phyloP scores from a whole-genome alignment of 345 rosid species.

The Eucalyptus microcorys region DNA sequence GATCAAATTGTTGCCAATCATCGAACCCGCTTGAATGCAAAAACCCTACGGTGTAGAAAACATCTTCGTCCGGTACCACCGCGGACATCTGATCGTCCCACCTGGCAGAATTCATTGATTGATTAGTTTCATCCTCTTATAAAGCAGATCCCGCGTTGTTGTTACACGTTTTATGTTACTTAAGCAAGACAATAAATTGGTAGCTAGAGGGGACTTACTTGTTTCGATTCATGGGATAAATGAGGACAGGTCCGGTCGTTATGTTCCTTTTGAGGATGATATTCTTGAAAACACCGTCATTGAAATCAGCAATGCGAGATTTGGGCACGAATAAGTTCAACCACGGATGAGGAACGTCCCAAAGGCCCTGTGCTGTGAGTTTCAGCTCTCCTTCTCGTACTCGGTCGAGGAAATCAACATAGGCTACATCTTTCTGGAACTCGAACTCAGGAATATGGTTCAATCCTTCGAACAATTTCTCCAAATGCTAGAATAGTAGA shows the following conservation, averaged over 20 bases:
- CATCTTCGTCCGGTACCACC: constrained; percentile 59
- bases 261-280: constrained; percentile 55
- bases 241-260: constrained; percentile 55
- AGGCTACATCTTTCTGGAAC: constrained; percentile 14
- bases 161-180: neutral
- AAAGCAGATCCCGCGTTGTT: neutral
- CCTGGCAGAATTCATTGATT: constrained; percentile 17
- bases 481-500: constrained; percentile 1
- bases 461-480: neutral
- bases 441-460: constrained; percentile 3
- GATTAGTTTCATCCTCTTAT: neutral
- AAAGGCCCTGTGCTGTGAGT: constrained; percentile 50
- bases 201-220: constrained; percentile 23
- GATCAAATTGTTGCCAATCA: constrained; percentile 38
- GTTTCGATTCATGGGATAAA: constrained; percentile 74
- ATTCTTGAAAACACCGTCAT: constrained; percentile 48
- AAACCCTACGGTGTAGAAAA: constrained; percentile 75
- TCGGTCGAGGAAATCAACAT: constrained; percentile 54
- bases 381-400: constrained; percentile 60
- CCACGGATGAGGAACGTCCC: constrained; percentile 99
- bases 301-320: constrained; percentile 54
- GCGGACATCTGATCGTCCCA: constrained; percentile 79
- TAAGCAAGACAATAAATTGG: neutral
- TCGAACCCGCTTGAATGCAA: constrained; percentile 57
- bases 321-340: constrained; percentile 67